A percentile compares a stretch with the other conserved stretches of the same genome.
Conservation (phyloP, 1,284 basidiomycete genomes). For the Vanrija pseudolonga region DNA sequence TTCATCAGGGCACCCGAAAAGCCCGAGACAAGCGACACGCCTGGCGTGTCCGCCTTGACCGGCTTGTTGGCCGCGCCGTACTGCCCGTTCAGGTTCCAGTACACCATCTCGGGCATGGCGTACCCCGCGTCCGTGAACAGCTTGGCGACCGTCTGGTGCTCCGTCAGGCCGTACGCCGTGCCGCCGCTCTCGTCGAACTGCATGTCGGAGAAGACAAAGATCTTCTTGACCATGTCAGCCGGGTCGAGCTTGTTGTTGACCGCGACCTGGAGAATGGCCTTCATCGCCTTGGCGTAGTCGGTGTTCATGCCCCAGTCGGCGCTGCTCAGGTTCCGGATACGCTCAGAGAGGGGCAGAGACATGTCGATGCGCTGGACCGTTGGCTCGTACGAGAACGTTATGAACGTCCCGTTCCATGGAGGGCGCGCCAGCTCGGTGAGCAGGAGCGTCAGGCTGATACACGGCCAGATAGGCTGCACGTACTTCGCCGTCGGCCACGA, state of each 20-base stretch:
- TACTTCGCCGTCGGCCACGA: no score
- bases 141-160: slow-evolving; percentile 57
- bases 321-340: slow-evolving; percentile 47
- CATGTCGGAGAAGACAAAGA: slow-evolving; percentile 74
- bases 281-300: slow-evolving; percentile 47
- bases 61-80: slow-evolving; percentile 47
- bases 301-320: slow-evolving; percentile 60
- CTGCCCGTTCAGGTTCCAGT: slow-evolving; percentile 31
- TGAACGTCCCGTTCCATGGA: slow-evolving; percentile 63
- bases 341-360: slow-evolving; percentile 41
- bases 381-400: slow-evolving; percentile 61
- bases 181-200: slow-evolving; percentile 58
- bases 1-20: slow-evolving; percentile 66
- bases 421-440: slow-evolving; percentile 60
- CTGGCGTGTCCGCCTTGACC: slow-evolving; percentile 55
- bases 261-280: slow-evolving; percentile 57
- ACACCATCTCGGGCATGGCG: slow-evolving; percentile 60
- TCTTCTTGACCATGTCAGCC: slow-evolving; percentile 67
- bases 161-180: slow-evolving; percentile 56
- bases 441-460: slow-evolving; percentile 63
- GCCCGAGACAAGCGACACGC: slow-evolving; percentile 64
- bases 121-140: slow-evolving; percentile 61
- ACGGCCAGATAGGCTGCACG: slow-evolving; percentile 53
- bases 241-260: slow-evolving; percentile 56
- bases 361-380: slow-evolving; percentile 55